These are phyloP conservation scores for Neoboletus magnificus DNA, from an alignment of 768 basidiomycete genomes.

Conservation along the genomic window DNA sequence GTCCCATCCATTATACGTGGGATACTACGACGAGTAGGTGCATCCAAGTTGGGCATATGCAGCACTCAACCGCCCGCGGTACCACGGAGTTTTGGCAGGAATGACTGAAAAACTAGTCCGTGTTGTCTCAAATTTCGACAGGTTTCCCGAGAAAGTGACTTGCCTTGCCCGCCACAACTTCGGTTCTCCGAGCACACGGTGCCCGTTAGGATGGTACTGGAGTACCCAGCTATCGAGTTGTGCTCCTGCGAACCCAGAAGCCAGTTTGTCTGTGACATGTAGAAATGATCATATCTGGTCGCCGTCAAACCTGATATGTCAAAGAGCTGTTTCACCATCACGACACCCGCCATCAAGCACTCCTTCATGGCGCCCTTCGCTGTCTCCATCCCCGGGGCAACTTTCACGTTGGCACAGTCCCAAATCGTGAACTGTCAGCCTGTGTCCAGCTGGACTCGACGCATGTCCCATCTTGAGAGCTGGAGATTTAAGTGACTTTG, in stretches of 20 bases:
- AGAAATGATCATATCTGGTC: constrained; percentile 46
- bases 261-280: constrained; percentile 29
- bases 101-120: background rate
- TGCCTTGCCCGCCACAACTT: constrained; percentile 8
- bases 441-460: constrained; percentile 53
- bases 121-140: background rate
- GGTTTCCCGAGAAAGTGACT: constrained; percentile 12
- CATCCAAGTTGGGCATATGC: background rate
- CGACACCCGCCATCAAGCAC: background rate
- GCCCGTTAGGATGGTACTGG: constrained; percentile 22
- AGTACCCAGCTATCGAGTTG: constrained; percentile 1
- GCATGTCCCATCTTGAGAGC: constrained; percentile 54
- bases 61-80: background rate
- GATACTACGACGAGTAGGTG: constrained; percentile 1
- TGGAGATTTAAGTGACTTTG: constrained; percentile 43
- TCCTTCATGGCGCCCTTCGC: constrained; percentile 32
- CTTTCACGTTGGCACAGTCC: constrained; percentile 25
- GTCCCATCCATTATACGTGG: constrained; percentile 9
- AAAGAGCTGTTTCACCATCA: constrained; percentile 29
- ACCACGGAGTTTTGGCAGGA: constrained; percentile 12
- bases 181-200: background rate
- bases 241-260: constrained; percentile 11
- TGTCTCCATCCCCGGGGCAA: constrained; percentile 32
- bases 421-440: constrained; percentile 36
- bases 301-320: constrained; percentile 39